Conservation (phyloP, 2,329 filamentous ascomycete genomes). For the Penicillium expansum region DNA sequence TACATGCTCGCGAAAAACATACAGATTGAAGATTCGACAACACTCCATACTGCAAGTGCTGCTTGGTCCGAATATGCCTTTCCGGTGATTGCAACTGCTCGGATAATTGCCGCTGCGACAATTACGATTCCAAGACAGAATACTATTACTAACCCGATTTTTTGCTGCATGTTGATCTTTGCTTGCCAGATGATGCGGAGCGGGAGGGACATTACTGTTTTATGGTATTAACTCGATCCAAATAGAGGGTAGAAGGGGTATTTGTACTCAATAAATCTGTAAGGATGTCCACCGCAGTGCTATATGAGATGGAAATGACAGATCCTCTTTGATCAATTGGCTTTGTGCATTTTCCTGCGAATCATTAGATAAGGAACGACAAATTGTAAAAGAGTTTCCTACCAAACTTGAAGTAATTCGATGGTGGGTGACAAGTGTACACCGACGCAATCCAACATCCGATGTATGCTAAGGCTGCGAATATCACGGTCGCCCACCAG, state of each 20-base stretch:
- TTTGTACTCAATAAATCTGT: slow-evolving; percentile 27
- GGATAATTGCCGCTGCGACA: slow-evolving; percentile 27
- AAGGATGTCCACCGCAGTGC: slow-evolving; percentile 23
- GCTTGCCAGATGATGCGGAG: slow-evolving; percentile 29
- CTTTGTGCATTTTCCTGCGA: slow-evolving; percentile 15
- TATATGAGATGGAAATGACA: slow-evolving; percentile 20
- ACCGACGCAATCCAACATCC: slow-evolving; percentile 21
- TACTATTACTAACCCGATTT: slow-evolving; percentile 26
- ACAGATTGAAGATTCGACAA: slow-evolving; percentile 23
- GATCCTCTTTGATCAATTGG: slow-evolving; percentile 15
- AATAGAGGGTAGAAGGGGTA: no score
- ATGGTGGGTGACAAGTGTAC: slow-evolving; percentile 19
- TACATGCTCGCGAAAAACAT: background rate
- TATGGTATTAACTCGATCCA: background rate
- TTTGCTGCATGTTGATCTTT: slow-evolving; percentile 26
- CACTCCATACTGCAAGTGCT: slow-evolving; percentile 19
- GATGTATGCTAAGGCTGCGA: slow-evolving; percentile 12
- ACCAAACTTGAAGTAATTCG: slow-evolving; percentile 19
- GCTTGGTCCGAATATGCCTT: slow-evolving; percentile 22
- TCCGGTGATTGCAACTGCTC: slow-evolving; percentile 26
- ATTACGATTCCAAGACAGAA: slow-evolving; percentile 30
- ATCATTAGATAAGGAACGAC: background rate
- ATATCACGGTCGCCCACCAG: slow-evolving; percentile 14
- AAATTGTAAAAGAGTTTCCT: background rate
- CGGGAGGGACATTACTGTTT: slow-evolving; percentile 32